phyloP scores from a whole-genome alignment of 1,284 basidiomycete genomes.

The Apiotrichum veenhuisii region DNA sequence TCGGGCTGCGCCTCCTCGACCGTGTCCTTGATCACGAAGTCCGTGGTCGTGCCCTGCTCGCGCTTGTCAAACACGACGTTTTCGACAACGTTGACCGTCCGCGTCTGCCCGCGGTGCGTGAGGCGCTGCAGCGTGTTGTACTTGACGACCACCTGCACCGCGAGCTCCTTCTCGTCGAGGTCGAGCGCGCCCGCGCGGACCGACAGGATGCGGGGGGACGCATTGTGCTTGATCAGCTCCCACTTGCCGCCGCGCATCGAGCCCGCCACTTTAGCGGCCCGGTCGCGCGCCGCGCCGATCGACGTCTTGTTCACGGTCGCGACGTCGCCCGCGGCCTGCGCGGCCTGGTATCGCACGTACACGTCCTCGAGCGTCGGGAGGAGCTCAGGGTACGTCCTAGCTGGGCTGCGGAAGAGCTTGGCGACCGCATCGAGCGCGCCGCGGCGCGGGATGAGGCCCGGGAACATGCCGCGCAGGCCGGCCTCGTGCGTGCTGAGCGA shows the following conservation, averaged over 20 bases:
- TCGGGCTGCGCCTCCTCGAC: background rate
- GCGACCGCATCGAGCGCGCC: background rate
- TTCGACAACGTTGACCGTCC: background rate
- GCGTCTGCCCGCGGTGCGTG: background rate
- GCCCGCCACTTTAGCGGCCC: background rate
- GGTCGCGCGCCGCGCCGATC: background rate
- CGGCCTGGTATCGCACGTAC: background rate
- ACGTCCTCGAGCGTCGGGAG: background rate
- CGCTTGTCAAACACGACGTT: constrained; percentile 1
- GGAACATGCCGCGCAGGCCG: background rate
- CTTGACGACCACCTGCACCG: background rate
- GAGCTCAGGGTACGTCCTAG: background rate
- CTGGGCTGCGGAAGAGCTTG: background rate
- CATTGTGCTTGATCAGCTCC: background rate
- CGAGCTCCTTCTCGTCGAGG: background rate
- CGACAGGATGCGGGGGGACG: background rate
- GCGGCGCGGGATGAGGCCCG: background rate
- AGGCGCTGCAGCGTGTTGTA: constrained; percentile 1
- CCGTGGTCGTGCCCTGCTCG: too few species aligned
- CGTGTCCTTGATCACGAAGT: background rate
- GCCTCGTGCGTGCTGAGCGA: background rate
- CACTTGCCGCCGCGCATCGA: background rate
- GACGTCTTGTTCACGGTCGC: background rate
- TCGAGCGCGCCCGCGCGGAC: background rate
- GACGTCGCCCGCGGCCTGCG: constrained; percentile 1